These are phyloP conservation scores for Zhuliangozyma parablackwelliae DNA, from an alignment of 1,139 yeast species.

Conservation along the genomic window DNA sequence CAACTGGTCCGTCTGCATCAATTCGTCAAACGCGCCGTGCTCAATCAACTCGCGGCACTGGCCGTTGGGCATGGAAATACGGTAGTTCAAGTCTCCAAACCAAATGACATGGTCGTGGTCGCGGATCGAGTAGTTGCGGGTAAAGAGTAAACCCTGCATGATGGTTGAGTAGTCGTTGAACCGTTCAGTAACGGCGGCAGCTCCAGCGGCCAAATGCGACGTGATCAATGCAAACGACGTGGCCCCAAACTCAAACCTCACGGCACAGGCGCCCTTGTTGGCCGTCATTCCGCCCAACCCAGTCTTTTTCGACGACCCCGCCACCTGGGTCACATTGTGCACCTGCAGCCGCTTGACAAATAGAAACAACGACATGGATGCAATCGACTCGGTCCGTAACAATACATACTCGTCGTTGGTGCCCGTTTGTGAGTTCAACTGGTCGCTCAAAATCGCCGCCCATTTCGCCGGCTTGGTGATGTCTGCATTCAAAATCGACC, in stretches of 20 bases:
- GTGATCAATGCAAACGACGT: slow-evolving; percentile 81
- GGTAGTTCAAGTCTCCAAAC: slow-evolving; percentile 94
- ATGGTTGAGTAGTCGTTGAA: slow-evolving; percentile 84
- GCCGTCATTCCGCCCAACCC: slow-evolving; percentile 92
- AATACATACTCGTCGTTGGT: slow-evolving; percentile 30
- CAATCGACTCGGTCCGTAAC: slow-evolving; percentile 40
- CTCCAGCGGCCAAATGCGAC: slow-evolving; percentile 93
- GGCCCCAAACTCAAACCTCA: slow-evolving; percentile 70
- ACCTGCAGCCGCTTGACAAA: slow-evolving; percentile 45
- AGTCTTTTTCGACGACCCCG: slow-evolving; percentile 79
- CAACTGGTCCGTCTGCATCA: slow-evolving; percentile 77
- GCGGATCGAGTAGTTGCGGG: slow-evolving; percentile 61
- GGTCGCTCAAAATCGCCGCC: slow-evolving; percentile 54
- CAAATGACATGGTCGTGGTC: slow-evolving; percentile 88
- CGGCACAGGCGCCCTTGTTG: slow-evolving; percentile 88
- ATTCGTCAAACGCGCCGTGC: slow-evolving; percentile 40
- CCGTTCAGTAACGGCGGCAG: slow-evolving; percentile 77
- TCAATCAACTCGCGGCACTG: slow-evolving; percentile 60
- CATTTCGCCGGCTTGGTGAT: slow-evolving; percentile 58
- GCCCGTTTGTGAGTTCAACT: slow-evolving; percentile 39
- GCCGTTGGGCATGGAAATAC: slow-evolving; percentile 74
- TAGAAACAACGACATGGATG: slow-evolving; percentile 40
- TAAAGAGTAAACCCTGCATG: slow-evolving; percentile 70
- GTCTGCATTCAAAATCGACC: slow-evolving; percentile 72
- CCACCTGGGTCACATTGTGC: slow-evolving; percentile 63